Percentiles rank a stretch among this genome's conserved stretches.
These are phyloP conservation scores for Psidium guajava DNA, from an alignment of 345 rosid genomes.

Conservation along the genomic window DNA sequence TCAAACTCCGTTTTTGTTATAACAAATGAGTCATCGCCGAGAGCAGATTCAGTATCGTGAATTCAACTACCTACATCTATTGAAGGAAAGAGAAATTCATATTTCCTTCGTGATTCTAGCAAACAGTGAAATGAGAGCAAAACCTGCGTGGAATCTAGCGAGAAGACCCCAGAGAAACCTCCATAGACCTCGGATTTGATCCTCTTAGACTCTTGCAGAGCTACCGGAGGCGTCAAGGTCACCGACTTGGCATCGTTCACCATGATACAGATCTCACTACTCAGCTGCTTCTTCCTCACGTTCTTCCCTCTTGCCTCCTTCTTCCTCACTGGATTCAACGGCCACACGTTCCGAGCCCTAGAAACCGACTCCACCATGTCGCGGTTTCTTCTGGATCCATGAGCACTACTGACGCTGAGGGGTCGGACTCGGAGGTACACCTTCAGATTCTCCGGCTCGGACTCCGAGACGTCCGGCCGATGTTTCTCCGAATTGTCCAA, in stretches of 20 bases:
- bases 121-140: background rate
- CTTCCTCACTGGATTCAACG: conserved; percentile 33
- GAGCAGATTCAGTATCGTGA: background rate
- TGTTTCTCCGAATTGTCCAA: conserved; percentile 8
- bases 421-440: conserved; percentile 68
- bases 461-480: background rate
- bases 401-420: background rate
- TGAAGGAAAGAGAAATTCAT: background rate
- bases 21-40: background rate
- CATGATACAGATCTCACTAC: conserved; percentile 24
- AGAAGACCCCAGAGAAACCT: conserved; percentile 81
- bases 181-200: conserved; percentile 64
- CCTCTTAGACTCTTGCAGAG: conserved; percentile 52
- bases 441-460: conserved; percentile 35
- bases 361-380: background rate
- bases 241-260: conserved; percentile 49
- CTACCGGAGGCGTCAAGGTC: conserved; percentile 45
- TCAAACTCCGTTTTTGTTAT: background rate
- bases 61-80: background rate
- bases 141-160: conserved; percentile 65
- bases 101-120: background rate
- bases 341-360: background rate
- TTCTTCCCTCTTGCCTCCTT: background rate
- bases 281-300: conserved; percentile 15
- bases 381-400: background rate